Conservation (phyloP, 768 basidiomycete genomes). For the Lactarius hengduanensis region DNA sequence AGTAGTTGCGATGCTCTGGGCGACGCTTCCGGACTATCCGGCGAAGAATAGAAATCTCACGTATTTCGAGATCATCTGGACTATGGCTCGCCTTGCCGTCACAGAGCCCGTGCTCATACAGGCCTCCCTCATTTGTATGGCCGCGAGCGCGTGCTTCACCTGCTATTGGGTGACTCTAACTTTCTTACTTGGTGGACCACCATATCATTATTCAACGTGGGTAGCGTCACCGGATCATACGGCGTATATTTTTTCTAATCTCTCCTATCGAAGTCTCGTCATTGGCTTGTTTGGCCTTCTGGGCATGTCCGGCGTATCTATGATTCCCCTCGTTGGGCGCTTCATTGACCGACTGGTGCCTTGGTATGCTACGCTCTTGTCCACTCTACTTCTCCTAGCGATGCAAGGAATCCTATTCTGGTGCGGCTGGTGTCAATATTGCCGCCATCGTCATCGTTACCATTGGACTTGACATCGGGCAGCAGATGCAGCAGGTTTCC, state of each 20-base stretch:
- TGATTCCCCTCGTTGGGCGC: conserved; percentile 25
- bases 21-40: conserved; percentile 24
- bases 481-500: conserved; percentile 39
- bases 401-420: conserved; percentile 34
- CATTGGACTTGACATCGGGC: conserved; percentile 37
- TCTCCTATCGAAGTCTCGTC: conserved; percentile 30
- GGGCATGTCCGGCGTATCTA: conserved; percentile 39
- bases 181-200: conserved; percentile 74
- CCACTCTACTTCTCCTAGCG: conserved; percentile 30
- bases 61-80: conserved; percentile 56
- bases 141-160: conserved; percentile 54
- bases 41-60: conserved; percentile 21
- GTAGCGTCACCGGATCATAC: conserved; percentile 23
- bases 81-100: conserved; percentile 72
- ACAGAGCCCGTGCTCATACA: conserved; percentile 82
- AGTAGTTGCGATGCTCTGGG: conserved; percentile 18
- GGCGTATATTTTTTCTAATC: not conserved
- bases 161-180: conserved; percentile 60
- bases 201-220: conserved; percentile 74
- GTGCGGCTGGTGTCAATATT: conserved; percentile 36
- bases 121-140: conserved; percentile 57
- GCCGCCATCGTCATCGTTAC: conserved; percentile 38
- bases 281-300: conserved; percentile 46
- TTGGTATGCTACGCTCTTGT: conserved; percentile 41
- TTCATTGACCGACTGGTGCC: conserved; percentile 36